Conservation (phyloP, 257 asterid genomes). For the Ilex asprella region DNA sequence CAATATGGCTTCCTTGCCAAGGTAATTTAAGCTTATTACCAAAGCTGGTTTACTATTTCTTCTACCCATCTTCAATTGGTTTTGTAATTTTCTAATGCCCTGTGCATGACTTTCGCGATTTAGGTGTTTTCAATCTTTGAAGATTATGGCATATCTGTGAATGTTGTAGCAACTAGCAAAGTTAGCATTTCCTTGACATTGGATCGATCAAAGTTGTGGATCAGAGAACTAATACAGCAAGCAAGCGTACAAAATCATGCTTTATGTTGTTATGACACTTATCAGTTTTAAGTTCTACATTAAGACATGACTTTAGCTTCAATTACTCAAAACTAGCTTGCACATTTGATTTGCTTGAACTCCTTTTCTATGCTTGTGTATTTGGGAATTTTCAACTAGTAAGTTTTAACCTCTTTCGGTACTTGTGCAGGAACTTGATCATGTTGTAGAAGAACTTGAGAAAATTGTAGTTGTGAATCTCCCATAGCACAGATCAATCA, state of each 20-base stretch:
- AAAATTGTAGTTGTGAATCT: slow-evolving; percentile 68
- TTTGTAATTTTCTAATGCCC: slow-evolving; percentile 10
- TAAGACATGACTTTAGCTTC: slow-evolving; percentile 9
- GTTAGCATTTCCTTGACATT: slow-evolving; percentile 86
- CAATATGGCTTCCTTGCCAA: slow-evolving; percentile 89
- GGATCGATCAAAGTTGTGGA: slow-evolving; percentile 95
- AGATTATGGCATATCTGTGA: slow-evolving; percentile 91
- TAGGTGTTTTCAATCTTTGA: slow-evolving; percentile 83
- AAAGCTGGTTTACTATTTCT: not conserved
- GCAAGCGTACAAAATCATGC: slow-evolving; percentile 45
- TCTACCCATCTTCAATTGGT: not conserved
- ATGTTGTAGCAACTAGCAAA: slow-evolving; percentile 94
- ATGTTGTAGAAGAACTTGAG: slow-evolving; percentile 62
- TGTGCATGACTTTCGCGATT: slow-evolving; percentile 8
- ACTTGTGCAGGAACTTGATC: slow-evolving; percentile 55
- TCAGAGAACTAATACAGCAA: slow-evolving; percentile 92
- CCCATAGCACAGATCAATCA: slow-evolving; percentile 59
- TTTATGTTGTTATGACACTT: slow-evolving; percentile 9
- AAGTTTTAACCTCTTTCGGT: slow-evolving; percentile 8
- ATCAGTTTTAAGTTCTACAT: slow-evolving; percentile 2
- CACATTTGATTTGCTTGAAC: not conserved
- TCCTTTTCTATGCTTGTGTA: not conserved
- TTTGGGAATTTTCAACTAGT: not conserved
- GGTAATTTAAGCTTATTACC: slow-evolving; percentile 31
- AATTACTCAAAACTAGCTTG: not conserved